Conservation (phyloP, 225 moss, liverwort and hornwort species). For the Polytrichum formosum region DNA sequence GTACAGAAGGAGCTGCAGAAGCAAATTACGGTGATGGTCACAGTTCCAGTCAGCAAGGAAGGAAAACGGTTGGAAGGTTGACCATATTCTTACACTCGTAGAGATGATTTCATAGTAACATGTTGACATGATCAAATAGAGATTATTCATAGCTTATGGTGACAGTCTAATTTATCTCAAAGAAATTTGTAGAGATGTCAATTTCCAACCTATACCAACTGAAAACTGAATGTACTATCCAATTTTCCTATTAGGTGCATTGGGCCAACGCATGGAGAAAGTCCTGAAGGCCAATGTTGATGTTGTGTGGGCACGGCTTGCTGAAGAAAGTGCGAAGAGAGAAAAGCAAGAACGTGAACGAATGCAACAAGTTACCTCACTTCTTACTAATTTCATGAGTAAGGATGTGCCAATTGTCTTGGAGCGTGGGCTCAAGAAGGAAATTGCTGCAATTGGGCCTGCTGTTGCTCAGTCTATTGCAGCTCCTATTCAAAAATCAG, state of each 20-base stretch:
- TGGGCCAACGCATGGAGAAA: slow-evolving; percentile 82
- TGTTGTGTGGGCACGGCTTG: slow-evolving; percentile 83
- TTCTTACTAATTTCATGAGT: slow-evolving; percentile 36
- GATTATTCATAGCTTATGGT: too few species aligned
- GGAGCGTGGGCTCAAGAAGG: slow-evolving; percentile 51
- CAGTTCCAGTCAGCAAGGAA: slow-evolving; percentile 76
- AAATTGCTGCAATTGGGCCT: slow-evolving; percentile 47
- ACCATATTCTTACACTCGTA: neutral
- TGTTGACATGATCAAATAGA: too few species aligned
- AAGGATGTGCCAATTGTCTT: slow-evolving; percentile 44
- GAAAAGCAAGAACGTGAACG: slow-evolving; percentile 81
- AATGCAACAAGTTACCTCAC: slow-evolving; percentile 60
- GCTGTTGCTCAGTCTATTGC: slow-evolving; percentile 41
- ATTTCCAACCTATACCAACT: too few species aligned
- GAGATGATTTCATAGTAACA: too few species aligned
- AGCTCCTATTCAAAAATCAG: slow-evolving; percentile 48
- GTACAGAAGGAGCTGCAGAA: slow-evolving; percentile 87
- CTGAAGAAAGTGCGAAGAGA: slow-evolving; percentile 81
- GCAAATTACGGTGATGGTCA: slow-evolving; percentile 79
- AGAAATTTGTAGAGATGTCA: too few species aligned
- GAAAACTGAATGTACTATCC: too few species aligned
- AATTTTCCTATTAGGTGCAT: slow-evolving; percentile 18
- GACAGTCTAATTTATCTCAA: too few species aligned
- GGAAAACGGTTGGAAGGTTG: slow-evolving; percentile 77
- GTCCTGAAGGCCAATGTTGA: slow-evolving; percentile 76